phyloP scores from a whole-genome alignment of 805 yeast species.

The Candida xyloterini region DNA sequence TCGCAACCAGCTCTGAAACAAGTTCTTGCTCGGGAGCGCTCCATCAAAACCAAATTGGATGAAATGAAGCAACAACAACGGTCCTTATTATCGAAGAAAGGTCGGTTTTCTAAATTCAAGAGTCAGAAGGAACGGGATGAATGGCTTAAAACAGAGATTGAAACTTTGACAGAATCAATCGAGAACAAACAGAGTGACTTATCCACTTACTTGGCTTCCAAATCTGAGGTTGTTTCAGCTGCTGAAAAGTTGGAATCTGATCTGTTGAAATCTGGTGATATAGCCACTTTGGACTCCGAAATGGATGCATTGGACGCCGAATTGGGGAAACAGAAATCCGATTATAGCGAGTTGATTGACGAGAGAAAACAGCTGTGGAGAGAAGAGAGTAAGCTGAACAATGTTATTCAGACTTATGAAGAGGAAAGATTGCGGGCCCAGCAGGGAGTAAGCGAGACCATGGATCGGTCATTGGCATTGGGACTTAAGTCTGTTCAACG shows the following conservation, averaged over 20 bases:
- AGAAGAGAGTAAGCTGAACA: conserved; percentile 62
- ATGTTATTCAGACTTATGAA: conserved; percentile 51
- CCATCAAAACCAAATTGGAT: conserved; percentile 40
- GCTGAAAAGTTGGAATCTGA: conserved; percentile 35
- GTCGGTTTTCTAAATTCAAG: conserved; percentile 59
- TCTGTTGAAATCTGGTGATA: conserved; percentile 1
- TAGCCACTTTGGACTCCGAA: conserved; percentile 22
- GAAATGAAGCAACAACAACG: conserved; percentile 50
- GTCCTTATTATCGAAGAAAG: conserved; percentile 64
- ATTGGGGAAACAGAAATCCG: conserved; percentile 34
- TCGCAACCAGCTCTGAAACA: conserved; percentile 41
- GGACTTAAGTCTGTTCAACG: conserved; percentile 70
- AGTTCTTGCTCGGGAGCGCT: conserved; percentile 40
- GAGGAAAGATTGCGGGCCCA: conserved; percentile 57
- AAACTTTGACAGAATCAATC: conserved; percentile 27
- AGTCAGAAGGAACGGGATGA: conserved; percentile 56
- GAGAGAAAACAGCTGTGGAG: conserved; percentile 76
- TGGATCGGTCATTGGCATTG: conserved; percentile 65
- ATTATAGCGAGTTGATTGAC: conserved; percentile 51
- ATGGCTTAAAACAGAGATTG: conserved; percentile 61
- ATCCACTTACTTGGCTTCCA: conserved; percentile 8
- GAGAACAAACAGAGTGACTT: conserved; percentile 13
- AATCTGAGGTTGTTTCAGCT: conserved; percentile 31
- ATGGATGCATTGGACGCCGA: conserved; percentile 31
- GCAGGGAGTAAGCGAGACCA: conserved; percentile 62